These are phyloP conservation scores for Pseudonitzschia pungens DNA, from an alignment of 108 stramenopile species.

Conservation along the genomic window DNA sequence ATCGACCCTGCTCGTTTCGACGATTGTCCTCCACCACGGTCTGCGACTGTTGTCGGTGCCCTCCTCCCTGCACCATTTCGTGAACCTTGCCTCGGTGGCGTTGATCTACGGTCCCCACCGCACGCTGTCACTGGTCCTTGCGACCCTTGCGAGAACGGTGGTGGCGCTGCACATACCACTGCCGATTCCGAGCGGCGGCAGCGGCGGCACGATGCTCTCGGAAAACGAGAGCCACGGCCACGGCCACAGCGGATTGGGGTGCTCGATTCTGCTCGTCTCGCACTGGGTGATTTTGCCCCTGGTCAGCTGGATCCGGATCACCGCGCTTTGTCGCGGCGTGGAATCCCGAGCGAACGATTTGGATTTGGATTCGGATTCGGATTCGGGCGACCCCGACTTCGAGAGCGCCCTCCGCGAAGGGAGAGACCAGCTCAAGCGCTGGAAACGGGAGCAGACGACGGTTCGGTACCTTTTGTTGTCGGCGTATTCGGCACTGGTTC, in stretches of 20 bases:
- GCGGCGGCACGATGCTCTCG: too few species aligned
- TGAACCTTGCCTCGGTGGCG: conserved; percentile 10
- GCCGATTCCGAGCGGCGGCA: background rate
- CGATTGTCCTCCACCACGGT: conserved; percentile 15
- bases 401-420: background rate
- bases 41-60: conserved; percentile 26
- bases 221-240: background rate
- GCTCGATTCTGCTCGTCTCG: conserved; percentile 10
- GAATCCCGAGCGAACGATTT: background rate
- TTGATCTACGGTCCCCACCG: conserved; percentile 16
- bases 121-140: background rate
- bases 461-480: conserved; percentile 7
- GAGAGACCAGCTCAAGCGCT: background rate
- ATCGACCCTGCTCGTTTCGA: background rate
- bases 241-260: background rate
- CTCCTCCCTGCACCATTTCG: conserved; percentile 21
- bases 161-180: background rate
- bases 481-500: conserved; percentile 4
- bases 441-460: conserved; percentile 4
- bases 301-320: background rate
- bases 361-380: too few species aligned
- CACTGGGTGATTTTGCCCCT: conserved; percentile 1
- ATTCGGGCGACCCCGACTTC: too few species aligned
- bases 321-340: background rate
- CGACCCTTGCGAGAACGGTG: background rate